Evolutionary conservation across 257 asterid genomes (phyloP), one percentile per base, ranked within the genome.

Genomic region (Primulina eburnea): DNA sequence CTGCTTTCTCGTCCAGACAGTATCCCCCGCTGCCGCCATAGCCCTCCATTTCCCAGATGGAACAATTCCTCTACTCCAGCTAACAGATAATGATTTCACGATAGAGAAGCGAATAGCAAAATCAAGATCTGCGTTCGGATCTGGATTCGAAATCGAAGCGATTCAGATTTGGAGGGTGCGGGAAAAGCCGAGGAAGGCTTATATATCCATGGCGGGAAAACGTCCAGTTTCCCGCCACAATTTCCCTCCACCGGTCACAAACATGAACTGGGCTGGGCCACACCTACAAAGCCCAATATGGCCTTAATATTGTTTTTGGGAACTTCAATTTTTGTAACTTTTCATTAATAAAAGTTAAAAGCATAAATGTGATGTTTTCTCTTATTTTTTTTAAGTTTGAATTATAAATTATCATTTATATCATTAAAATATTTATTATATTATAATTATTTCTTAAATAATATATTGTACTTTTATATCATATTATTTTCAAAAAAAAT

Each of bases 1-100:
- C 84, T 26, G 97, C 98, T 73, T 94, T 86, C 83, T 88, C 96
- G 82, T 94, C 99, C 30, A 89, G 80, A 24, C 81, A 89, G 83
- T 80, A 87, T 5, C 89, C 57, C 8, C 57, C 96, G 21, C 86
- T 80, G 64, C 83, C 80, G 62, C 82, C 84, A 71, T 73, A 82
- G 32, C 72, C 74, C 14, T 86, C 96, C 95, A 88, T 89, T 66
- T 76, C 76, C 62, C 47, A 17, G 72, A 50, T 28, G n/a, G 12
- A 12, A 43, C 2, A 10, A 43, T 43, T 16, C 56, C 56, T 47
- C 20, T 47, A 16, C 56, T 47, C 56, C 56, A 1, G 20, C 56
- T 16, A 16, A 47, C 17, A 10, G 11, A 40, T 2, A 40, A 9
- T 12, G 17, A 40, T 5, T 4, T 4, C 5, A 3, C 4, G 6